Conservation (phyloP, 208 protist species). For the Leptomonas pyrrhocoris region DNA sequence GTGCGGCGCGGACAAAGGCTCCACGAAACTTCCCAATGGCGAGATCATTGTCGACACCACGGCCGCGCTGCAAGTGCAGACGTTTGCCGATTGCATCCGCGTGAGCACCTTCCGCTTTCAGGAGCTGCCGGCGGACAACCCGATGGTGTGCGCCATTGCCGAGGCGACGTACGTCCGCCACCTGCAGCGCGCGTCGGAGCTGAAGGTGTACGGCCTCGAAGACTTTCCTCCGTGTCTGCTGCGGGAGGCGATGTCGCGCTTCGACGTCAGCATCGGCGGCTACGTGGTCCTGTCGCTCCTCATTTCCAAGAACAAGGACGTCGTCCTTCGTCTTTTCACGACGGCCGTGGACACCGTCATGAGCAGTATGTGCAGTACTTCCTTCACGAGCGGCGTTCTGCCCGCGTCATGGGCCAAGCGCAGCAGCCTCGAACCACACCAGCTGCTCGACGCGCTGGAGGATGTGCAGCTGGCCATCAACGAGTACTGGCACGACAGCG, state of each 20-base stretch:
- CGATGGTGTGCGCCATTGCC: constrained; percentile 63
- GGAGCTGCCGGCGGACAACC: constrained; percentile 70
- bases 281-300: constrained; percentile 80
- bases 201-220: constrained; percentile 47
- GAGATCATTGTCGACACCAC: constrained; percentile 75
- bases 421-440: constrained; percentile 43
- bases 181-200: constrained; percentile 65
- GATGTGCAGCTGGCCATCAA: constrained; percentile 76
- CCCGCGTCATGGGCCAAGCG: constrained; percentile 60
- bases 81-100: constrained; percentile 64
- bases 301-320: constrained; percentile 28
- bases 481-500: constrained; percentile 87
- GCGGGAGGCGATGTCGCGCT: constrained; percentile 36
- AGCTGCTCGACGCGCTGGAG: constrained; percentile 78
- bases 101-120: constrained; percentile 67
- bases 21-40: constrained; percentile 53
- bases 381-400: constrained; percentile 61
- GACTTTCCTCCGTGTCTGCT: constrained; percentile 79
- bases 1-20: constrained; percentile 77
- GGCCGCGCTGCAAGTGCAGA: constrained; percentile 36
- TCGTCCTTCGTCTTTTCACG: constrained; percentile 55
- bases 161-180: constrained; percentile 84
- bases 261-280: constrained; percentile 78
- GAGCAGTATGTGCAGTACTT: constrained; percentile 78
- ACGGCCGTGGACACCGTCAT: constrained; percentile 67